phyloP scores from a whole-genome alignment of 2,329 filamentous ascomycete genomes.

The Arthrobotrys pseudoclavata region DNA sequence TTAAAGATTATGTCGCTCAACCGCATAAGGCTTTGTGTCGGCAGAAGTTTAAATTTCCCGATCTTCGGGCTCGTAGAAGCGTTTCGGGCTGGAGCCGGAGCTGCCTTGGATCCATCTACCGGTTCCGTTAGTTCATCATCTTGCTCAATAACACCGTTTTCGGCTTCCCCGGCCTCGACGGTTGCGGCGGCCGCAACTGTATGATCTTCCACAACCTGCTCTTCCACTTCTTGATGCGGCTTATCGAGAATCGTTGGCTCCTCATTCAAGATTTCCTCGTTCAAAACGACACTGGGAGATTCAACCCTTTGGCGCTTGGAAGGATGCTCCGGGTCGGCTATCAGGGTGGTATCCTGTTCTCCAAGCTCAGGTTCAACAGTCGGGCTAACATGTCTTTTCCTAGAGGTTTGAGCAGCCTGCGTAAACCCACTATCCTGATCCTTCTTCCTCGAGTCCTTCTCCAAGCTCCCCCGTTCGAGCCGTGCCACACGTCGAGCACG shows the following conservation, averaged over 20 bases:
- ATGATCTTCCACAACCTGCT: background rate
- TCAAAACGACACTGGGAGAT: background rate
- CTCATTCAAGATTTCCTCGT: background rate
- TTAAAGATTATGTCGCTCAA: background rate
- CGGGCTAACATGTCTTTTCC: background rate
- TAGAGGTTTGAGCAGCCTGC: background rate
- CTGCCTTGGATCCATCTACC: background rate
- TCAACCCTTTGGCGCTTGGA: conserved; percentile 13
- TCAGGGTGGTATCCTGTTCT: background rate
- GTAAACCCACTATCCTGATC: too few species aligned
- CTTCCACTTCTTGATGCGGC: background rate
- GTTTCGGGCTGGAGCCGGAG: background rate
- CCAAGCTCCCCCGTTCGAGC: background rate
- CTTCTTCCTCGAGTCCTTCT: background rate
- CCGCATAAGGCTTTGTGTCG: background rate
- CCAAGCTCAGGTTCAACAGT: background rate
- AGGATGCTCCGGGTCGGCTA: background rate
- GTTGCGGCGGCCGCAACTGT: too few species aligned
- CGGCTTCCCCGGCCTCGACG: background rate
- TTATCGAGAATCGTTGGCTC: background rate
- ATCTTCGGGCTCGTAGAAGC: background rate
- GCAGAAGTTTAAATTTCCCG: conserved; percentile 9
- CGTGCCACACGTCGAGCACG: background rate
- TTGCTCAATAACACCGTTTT: background rate
- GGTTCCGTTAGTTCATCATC: background rate